Evolutionary conservation across 768 basidiomycete species (phyloP).

Genomic region (Suillus luteus): DNA sequence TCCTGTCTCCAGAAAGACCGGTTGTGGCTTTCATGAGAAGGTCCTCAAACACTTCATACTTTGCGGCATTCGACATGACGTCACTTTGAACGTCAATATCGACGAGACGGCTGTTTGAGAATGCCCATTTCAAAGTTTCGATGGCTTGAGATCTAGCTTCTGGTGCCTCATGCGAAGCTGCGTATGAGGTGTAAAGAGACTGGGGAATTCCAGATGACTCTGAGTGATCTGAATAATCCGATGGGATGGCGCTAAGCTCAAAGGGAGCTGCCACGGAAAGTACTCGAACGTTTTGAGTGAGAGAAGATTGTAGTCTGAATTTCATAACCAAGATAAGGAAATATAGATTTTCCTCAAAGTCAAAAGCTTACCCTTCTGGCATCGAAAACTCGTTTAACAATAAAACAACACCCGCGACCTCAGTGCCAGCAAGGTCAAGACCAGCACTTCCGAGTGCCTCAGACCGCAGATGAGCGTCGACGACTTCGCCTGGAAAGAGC

Average conservation of each 20-base stretch:
- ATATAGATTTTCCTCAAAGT: neutral
- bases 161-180: constrained; percentile 41
- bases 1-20: constrained; percentile 34
- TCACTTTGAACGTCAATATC: constrained; percentile 69
- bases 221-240: constrained; percentile 39
- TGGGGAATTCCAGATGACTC: constrained; percentile 42
- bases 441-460: constrained; percentile 22
- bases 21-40: constrained; percentile 63
- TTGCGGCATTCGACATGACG: constrained; percentile 49
- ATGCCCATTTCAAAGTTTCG: constrained; percentile 64
- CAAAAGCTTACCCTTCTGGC: constrained; percentile 1
- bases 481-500: constrained; percentile 59
- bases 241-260: constrained; percentile 47
- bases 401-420: constrained; percentile 42
- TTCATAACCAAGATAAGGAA: neutral
- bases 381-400: neutral
- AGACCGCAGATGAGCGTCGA: constrained; percentile 70
- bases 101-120: constrained; percentile 61
- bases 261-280: constrained; percentile 66
- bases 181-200: constrained; percentile 61
- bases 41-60: constrained; percentile 72
- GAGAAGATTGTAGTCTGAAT: constrained; percentile 17
- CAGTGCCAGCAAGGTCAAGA: constrained; percentile 22
- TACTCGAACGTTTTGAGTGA: neutral
- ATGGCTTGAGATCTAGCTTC: constrained; percentile 48